Evolutionary conservation across 805 yeast species (phyloP), one percentile per base, ranked within the genome.

Genomic region (Teunomyces atbi): DNA sequence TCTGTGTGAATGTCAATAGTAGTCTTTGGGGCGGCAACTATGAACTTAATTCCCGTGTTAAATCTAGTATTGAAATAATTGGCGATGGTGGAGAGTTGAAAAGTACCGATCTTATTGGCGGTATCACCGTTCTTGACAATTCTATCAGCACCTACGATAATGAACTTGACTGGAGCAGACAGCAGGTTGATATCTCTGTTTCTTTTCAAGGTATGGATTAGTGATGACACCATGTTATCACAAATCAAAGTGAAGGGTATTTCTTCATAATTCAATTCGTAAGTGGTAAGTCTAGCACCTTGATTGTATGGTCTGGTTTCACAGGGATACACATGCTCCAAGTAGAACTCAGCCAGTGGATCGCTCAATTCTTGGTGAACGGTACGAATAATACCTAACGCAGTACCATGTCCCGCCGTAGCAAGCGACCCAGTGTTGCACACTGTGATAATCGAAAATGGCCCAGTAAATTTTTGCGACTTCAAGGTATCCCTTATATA

Each of bases 361-460:
- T 36, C 28, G 15, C 39, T 36, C 50, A 71, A 73, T 66, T 44
- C 62, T 59, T 77, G 76, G 78, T 50, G 57, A 2, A 87, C 71
- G 0, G 96, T 81, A 54, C 98, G 79, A 33, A 92, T 82, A 19
- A 94, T 88, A 11, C 99, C 98, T 26, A 92, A 74, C 0, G 98
- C 98, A 4, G 99, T 92, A 26, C 99, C 99, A 62, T 90, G 92
- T 2, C 98, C 98, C 3, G 98, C 89, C 1, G 99, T 92, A 1
- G 99, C 99, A 48, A 92, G 73, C 0, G 97, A 89, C 0, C 99
- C 99, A 0, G 99, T 92, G 67, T 92, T 92, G 67, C 99, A 92
- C 46, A 94, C 88, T 1, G 98, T 92, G 61, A 94, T 68, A 3
- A 89, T 91, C 1, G 95, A 80, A 60, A 90, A 83, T 4, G 84